These are phyloP conservation scores for Lolium multiflorum DNA, from an alignment of 176 grass and related monocot genomes.

Conservation along the genomic window DNA sequence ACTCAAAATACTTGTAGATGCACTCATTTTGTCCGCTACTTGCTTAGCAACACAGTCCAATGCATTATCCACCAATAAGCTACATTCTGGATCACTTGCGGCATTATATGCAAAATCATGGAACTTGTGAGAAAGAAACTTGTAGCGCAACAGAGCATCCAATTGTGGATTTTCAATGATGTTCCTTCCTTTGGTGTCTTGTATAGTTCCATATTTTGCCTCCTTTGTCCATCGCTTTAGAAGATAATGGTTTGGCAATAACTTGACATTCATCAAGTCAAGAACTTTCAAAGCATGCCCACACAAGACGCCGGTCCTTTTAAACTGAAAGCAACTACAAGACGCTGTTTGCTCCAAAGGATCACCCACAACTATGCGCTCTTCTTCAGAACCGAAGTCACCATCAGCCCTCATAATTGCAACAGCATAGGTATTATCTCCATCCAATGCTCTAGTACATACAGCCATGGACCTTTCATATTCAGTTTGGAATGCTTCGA, in stretches of 20 bases:
- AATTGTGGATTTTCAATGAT: background rate
- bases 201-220: background rate
- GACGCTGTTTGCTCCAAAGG: constrained; percentile 15
- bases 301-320: background rate
- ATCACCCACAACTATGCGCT: constrained; percentile 41
- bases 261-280: too few species aligned
- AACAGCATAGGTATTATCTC: background rate
- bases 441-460: constrained; percentile 30
- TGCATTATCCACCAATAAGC: background rate
- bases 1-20: background rate
- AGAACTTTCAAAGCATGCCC: constrained; percentile 13
- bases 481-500: too few species aligned
- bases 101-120: background rate
- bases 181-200: background rate
- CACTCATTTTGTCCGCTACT: background rate
- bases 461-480: constrained; percentile 6
- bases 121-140: background rate
- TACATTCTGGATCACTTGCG: background rate
- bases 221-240: constrained; percentile 4
- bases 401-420: background rate
- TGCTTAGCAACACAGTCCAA: background rate
- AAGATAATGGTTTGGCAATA: constrained; percentile 12
- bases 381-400: background rate
- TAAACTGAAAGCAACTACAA: background rate
- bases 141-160: background rate